Base-by-base conservation (phyloP, 441 rosid genomes). In the Pelargonium myrrhifolium region DNA sequence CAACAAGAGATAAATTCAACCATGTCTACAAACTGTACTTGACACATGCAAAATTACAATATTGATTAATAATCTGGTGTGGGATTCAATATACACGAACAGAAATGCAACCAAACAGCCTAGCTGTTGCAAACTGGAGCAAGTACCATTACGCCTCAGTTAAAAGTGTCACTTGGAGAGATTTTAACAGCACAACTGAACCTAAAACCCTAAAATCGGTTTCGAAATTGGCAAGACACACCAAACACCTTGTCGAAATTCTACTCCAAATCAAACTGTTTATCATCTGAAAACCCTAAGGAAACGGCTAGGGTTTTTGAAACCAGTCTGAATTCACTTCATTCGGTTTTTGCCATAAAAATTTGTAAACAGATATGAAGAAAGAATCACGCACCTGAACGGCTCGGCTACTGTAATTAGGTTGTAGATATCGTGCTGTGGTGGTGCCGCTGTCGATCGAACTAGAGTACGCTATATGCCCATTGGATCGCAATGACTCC, bases 321-420 rank as follows among this genome's bases (percentile, higher is more conserved):
- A 31, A 17, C 58, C 8, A 10, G 7, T n/a, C 22, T 6, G 21
- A 6, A 51, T 15, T 15, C 22, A 15, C 22, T 5, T 51, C 1
- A 51, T 3, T 15, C 10, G 18, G 6, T 15, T 6, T 17, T 10
- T 51, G 0, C 22, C 17, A 15, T 22, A 51, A 17, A 6, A 9
- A 7, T 51, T 51, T 21, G 21, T 2, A 15, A 65, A 9, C 37
- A 45, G 9, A 40, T 12, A 15, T 20, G 6, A 45, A 28, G 20
- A 39, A 15, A 5, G 9, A 64, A 20, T 18, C 11, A 49, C 64
- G 75, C 66, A 87, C 92, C 82, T 75, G 84, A 71, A 85, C 88
- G 18, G 84, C 83, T 51, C 70, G 74, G 79, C 82, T 76, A 56
- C 64, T 72, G 81, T 73, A 76, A 76, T 76, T 80, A n/a, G 86